phyloP scores from a whole-genome alignment of 371 early-diverging fungal genomes.

The Lichtheimia ramosa region DNA sequence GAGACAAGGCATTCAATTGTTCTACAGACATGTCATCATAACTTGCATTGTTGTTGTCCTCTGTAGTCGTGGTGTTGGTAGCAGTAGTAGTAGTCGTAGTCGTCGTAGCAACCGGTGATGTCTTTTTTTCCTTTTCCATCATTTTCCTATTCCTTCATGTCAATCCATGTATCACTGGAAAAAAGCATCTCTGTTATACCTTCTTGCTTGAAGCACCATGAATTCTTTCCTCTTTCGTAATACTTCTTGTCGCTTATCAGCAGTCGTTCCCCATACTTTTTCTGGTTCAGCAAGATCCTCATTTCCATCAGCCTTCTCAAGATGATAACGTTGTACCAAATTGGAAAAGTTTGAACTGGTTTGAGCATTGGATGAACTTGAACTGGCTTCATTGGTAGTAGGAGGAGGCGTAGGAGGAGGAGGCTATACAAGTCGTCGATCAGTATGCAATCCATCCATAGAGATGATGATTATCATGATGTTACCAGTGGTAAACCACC shows the following conservation, averaged over 20 bases:
- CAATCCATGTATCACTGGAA: background rate
- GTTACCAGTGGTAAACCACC: slow-evolving; percentile 72
- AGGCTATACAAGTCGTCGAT: slow-evolving; percentile 13
- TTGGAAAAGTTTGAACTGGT: slow-evolving; percentile 39
- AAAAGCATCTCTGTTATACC: slow-evolving; percentile 33
- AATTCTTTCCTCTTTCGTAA: slow-evolving; percentile 82
- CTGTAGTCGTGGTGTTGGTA: background rate
- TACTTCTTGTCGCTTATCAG: slow-evolving; percentile 73
- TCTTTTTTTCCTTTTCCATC: slow-evolving; percentile 27
- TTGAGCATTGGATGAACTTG: slow-evolving; percentile 37
- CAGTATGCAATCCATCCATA: no score
- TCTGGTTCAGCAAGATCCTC: slow-evolving; percentile 58
- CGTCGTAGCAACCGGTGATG: background rate
- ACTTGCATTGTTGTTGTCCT: background rate
- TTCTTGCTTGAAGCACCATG: slow-evolving; percentile 87
- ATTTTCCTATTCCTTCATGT: slow-evolving; percentile 26
- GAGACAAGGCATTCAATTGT: slow-evolving; percentile 37
- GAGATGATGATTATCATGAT: no score
- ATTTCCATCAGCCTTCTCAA: slow-evolving; percentile 41
- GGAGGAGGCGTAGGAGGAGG: slow-evolving; percentile 18
- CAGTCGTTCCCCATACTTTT: slow-evolving; percentile 77
- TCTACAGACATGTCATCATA: slow-evolving; percentile 51
- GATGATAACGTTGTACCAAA: slow-evolving; percentile 53
- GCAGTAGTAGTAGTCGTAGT: background rate
- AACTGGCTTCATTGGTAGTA: slow-evolving; percentile 26